Conservation (phyloP, 495 filamentous ascomycete genomes). For the Hypoxylon trugodes region DNA sequence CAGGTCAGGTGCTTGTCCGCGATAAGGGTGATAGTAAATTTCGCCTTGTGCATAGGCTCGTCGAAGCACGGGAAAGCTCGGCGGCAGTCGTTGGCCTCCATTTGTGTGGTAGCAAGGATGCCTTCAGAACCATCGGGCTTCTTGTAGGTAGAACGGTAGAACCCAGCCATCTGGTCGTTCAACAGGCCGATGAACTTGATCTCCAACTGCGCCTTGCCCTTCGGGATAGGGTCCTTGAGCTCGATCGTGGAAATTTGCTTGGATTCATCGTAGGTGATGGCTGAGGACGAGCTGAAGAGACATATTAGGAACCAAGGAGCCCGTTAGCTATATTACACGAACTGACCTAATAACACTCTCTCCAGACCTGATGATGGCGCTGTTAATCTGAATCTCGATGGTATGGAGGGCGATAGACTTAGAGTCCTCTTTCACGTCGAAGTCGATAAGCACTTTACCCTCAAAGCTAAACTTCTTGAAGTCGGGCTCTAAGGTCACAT, state of each 20-base stretch:
- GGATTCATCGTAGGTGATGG: constrained; percentile 67
- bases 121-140: constrained; percentile 67
- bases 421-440: constrained; percentile 86
- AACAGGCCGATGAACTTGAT: constrained; percentile 72
- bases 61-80: constrained; percentile 82
- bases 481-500: constrained; percentile 77
- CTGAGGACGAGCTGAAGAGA: constrained; percentile 58
- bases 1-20: constrained; percentile 78
- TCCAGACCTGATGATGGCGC: constrained; percentile 68
- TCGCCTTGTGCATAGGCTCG: constrained; percentile 77
- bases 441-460: constrained; percentile 72
- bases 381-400: constrained; percentile 84
- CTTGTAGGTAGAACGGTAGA: constrained; percentile 82
- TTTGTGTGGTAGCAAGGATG: constrained; percentile 79
- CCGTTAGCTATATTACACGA: constrained; percentile 20
- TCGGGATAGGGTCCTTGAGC: constrained; percentile 66
- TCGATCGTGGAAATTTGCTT: constrained; percentile 70
- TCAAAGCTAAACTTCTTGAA: constrained; percentile 75
- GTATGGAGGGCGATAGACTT: constrained; percentile 88
- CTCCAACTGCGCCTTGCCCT: constrained; percentile 70
- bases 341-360: constrained; percentile 50
- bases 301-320: constrained; percentile 16
- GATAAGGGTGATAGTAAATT: constrained; percentile 76
- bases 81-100: constrained; percentile 81
- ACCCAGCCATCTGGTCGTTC: constrained; percentile 84